Evolutionary conservation across 2,329 filamentous ascomycete genomes (phyloP).

Genomic region (Pseudogymnoascus sp.): DNA sequence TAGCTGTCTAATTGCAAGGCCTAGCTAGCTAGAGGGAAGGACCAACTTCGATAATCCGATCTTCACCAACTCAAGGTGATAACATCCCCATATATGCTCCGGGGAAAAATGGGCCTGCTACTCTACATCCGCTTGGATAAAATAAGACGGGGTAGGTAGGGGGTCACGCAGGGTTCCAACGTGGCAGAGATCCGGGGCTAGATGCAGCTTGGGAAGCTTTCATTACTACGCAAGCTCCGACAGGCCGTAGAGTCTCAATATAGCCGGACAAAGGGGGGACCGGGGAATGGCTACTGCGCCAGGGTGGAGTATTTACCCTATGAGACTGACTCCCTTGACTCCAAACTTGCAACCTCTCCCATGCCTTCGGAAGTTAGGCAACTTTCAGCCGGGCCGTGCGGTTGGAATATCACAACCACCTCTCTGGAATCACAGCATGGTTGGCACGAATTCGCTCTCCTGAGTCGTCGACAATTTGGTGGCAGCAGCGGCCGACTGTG

Average conservation of each 20-base stretch:
- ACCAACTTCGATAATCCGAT: neutral
- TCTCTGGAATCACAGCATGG: neutral
- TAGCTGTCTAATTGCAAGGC: neutral
- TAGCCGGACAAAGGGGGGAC: neutral
- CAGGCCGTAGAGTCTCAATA: neutral
- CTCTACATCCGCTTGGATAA: neutral
- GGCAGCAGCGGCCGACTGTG: neutral
- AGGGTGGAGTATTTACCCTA: neutral
- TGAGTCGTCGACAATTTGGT: neutral
- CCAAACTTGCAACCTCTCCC: neutral
- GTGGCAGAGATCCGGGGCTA: neutral
- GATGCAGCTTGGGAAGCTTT: neutral
- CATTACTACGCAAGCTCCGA: neutral
- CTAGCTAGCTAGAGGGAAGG: neutral
- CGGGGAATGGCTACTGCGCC: neutral
- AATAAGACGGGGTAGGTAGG: neutral
- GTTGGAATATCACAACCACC: neutral
- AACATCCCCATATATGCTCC: neutral
- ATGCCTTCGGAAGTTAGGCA: neutral
- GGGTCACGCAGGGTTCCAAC: neutral
- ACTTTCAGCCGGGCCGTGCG: neutral
- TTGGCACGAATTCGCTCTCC: neutral
- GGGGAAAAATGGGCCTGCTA: neutral
- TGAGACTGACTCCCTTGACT: neutral
- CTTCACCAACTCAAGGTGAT: neutral